Evolutionary conservation across 768 basidiomycete genomes (phyloP).

Genomic region (Leccinellum rugosiceps): DNA sequence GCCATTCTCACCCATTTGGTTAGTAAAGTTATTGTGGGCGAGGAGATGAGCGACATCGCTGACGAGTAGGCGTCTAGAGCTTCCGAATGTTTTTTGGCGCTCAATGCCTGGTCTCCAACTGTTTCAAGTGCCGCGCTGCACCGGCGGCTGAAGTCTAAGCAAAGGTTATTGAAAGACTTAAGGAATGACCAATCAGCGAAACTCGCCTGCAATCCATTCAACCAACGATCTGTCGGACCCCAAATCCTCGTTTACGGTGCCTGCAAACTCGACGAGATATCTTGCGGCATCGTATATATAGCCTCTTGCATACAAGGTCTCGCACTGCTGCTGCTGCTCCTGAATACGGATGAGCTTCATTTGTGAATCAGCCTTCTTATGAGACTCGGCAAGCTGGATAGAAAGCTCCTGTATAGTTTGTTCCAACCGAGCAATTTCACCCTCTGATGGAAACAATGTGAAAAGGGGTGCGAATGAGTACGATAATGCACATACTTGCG

Average conservation of each 20-base stretch:
- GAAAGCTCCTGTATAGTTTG: not conserved
- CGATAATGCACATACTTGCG: not conserved
- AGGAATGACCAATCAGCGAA: fast-evolving
- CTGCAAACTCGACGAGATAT: not conserved
- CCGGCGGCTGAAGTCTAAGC: conserved; percentile 1
- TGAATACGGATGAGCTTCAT: not conserved
- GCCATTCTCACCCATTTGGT: not conserved
- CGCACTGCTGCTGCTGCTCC: conserved; percentile 4
- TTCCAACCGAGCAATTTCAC: not conserved
- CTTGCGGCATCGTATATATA: not conserved
- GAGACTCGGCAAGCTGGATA: not conserved
- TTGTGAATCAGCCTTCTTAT: not conserved
- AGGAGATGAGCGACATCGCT: not conserved
- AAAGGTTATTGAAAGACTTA: not conserved
- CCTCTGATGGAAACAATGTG: not conserved
- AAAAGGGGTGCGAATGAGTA: not conserved
- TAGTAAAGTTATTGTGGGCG: not conserved
- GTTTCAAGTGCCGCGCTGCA: not conserved
- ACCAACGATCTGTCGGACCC: not conserved
- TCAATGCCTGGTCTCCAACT: not conserved
- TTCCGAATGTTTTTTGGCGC: not conserved
- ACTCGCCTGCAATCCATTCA: conserved; percentile 9
- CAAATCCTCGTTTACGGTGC: not conserved
- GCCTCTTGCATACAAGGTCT: not conserved
- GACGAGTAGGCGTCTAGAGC: not conserved